phyloP scores from a whole-genome alignment of 2,329 filamentous ascomycete genomes.

The Penicillium decumbens region DNA sequence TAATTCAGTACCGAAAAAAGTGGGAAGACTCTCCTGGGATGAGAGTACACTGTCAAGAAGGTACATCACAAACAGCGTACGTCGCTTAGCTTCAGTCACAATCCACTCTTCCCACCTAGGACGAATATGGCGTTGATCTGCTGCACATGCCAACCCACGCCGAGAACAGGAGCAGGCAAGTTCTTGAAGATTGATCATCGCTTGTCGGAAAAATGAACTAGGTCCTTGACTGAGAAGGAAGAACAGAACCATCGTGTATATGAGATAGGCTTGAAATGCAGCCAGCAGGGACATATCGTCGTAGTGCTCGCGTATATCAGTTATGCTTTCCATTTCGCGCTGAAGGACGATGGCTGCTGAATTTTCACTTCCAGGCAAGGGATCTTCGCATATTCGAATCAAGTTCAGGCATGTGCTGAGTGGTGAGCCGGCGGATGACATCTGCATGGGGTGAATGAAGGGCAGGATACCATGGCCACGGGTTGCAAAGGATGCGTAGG shows the following conservation, averaged over 20 bases:
- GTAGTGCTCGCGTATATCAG: constrained; percentile 20
- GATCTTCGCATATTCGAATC: constrained; percentile 40
- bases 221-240: constrained; percentile 34
- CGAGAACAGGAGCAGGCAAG: constrained; percentile 41
- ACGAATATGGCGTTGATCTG: constrained; percentile 38
- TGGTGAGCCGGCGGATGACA: constrained; percentile 28
- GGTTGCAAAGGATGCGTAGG: constrained; percentile 40
- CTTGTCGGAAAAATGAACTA: constrained; percentile 37
- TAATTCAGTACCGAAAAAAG: constrained; percentile 50
- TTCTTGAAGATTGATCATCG: constrained; percentile 49
- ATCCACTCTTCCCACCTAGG: constrained; percentile 54
- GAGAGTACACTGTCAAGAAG: constrained; percentile 51
- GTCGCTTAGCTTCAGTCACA: constrained; percentile 49
- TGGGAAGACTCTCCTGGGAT: constrained; percentile 44
- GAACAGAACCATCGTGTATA: constrained; percentile 49
- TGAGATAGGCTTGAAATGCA: constrained; percentile 50
- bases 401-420: constrained; percentile 44
- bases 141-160: constrained; percentile 43
- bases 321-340: constrained; percentile 44
- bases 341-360: constrained; percentile 35
- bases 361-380: constrained; percentile 31
- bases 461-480: constrained; percentile 41
- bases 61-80: constrained; percentile 52
- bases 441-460: constrained; percentile 45
- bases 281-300: constrained; percentile 35